phyloP scores from a whole-genome alignment of 2,329 filamentous ascomycete species.

The Ophiostoma sp. region DNA sequence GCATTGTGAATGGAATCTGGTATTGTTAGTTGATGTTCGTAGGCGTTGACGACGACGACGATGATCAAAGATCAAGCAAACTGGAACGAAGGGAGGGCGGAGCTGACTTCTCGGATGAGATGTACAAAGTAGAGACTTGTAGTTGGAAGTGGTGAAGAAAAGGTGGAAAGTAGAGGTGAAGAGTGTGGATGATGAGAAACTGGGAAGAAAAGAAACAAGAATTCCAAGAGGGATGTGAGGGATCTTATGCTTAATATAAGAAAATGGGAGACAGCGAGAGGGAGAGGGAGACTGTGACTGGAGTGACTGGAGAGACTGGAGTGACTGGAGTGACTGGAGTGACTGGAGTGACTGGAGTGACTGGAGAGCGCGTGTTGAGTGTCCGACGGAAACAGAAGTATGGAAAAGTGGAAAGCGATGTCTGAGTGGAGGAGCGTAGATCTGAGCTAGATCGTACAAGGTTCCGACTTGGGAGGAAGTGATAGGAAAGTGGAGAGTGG shows the following conservation, averaged over 20 bases:
- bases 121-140: constrained; percentile 10
- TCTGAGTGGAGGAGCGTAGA: constrained; percentile 12
- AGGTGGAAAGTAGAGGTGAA: background rate
- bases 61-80: background rate
- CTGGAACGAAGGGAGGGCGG: background rate
- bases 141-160: background rate
- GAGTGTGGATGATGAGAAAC: constrained; percentile 11
- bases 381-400: constrained; percentile 11
- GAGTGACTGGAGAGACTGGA: background rate
- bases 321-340: background rate
- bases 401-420: constrained; percentile 14
- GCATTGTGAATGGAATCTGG: constrained; percentile 38
- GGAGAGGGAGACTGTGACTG: background rate
- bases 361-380: background rate
- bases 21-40: constrained; percentile 34
- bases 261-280: background rate
- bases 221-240: constrained; percentile 5
- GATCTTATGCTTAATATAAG: constrained; percentile 16
- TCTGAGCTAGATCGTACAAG: constrained; percentile 13
- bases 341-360: background rate
- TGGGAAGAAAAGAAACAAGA: constrained; percentile 11
- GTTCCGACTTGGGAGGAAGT: background rate
- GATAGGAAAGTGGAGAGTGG: background rate
- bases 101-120: constrained; percentile 14
- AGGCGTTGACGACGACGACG: background rate